Conservation (phyloP, 768 basidiomycete species). For the Tulasnella sp. region DNA sequence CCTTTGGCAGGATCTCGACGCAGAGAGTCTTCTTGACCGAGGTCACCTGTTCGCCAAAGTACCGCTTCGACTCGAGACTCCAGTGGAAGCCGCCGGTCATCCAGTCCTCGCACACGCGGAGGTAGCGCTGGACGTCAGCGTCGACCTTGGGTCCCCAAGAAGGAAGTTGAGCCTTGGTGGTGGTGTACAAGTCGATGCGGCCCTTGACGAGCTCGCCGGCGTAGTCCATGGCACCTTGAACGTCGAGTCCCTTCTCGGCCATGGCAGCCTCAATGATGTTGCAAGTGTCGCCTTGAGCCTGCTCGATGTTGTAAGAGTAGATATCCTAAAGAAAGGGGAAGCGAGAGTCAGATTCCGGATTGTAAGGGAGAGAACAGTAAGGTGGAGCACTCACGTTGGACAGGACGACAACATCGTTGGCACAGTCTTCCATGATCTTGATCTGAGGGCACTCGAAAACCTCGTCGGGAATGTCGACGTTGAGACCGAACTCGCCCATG, state of each 20-base stretch:
- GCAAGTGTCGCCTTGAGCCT: conserved; percentile 26
- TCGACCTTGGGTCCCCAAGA: conserved; percentile 27
- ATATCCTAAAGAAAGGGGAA: conserved; percentile 47
- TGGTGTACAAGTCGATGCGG: conserved; percentile 23
- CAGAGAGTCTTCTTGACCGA: conserved; percentile 22
- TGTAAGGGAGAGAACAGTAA: not conserved
- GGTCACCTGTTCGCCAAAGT: conserved; percentile 27
- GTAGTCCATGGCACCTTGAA: conserved; percentile 27
- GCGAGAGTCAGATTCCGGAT: not conserved
- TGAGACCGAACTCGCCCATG: conserved; percentile 26
- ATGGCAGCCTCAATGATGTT: conserved; percentile 26
- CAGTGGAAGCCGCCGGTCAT: conserved; percentile 27
- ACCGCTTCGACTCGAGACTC: conserved; percentile 27
- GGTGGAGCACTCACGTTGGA: conserved; percentile 32
- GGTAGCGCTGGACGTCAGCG: conserved; percentile 25
- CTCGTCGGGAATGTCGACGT: conserved; percentile 31
- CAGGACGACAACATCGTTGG: conserved; percentile 30
- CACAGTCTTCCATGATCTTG: conserved; percentile 24
- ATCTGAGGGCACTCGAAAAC: conserved; percentile 31
- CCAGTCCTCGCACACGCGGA: conserved; percentile 26
- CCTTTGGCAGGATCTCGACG: conserved; percentile 17
- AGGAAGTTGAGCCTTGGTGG: conserved; percentile 22
- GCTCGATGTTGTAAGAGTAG: conserved; percentile 49
- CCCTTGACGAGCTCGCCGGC: conserved; percentile 24
- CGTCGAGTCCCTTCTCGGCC: conserved; percentile 18